A percentile compares a stretch with the other conserved stretches of the same genome.
Conservation (phyloP, 1,139 yeast species). For the Suhomyces bolitotheri region DNA sequence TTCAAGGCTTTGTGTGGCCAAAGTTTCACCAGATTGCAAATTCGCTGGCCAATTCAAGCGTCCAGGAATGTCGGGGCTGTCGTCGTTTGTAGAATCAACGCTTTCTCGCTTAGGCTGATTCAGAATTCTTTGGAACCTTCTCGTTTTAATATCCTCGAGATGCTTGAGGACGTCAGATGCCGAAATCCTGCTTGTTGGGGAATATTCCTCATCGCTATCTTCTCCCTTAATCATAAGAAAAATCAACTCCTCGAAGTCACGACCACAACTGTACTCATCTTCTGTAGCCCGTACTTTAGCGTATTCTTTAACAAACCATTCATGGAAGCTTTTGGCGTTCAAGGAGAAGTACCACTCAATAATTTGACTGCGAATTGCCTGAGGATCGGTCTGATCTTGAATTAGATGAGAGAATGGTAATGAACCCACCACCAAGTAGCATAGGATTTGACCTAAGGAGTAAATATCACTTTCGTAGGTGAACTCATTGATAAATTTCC, state of each 20-base stretch:
- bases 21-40: too few relatives aligned
- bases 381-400: slow-evolving; percentile 38
- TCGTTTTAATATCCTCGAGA: slow-evolving; percentile 21
- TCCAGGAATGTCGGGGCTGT: too few relatives aligned
- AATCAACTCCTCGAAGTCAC: slow-evolving; percentile 26
- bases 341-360: slow-evolving; percentile 32
- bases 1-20: slow-evolving; percentile 1
- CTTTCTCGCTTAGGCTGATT: too few relatives aligned
- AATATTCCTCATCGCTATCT: slow-evolving; percentile 4
- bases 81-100: too few relatives aligned
- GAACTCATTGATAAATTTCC: slow-evolving; percentile 48
- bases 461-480: slow-evolving; percentile 75
- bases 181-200: slow-evolving; percentile 13
- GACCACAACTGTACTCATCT: slow-evolving; percentile 11
- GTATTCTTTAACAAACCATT: slow-evolving; percentile 26
- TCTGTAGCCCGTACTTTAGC: slow-evolving; percentile 1
- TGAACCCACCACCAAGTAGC: slow-evolving; percentile 67
- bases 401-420: slow-evolving; percentile 53
- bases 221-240: slow-evolving; percentile 37
- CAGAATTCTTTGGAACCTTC: too few relatives aligned
- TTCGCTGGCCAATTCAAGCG: too few relatives aligned
- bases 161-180: slow-evolving; percentile 22
- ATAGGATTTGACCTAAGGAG: slow-evolving; percentile 78
- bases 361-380: slow-evolving; percentile 27
- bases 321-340: slow-evolving; percentile 21